Percentiles rank a stretch among this genome's conserved stretches.
Evolutionary conservation across 78 protist genomes (phyloP).

Genomic region (Chrysochromulina parva): DNA sequence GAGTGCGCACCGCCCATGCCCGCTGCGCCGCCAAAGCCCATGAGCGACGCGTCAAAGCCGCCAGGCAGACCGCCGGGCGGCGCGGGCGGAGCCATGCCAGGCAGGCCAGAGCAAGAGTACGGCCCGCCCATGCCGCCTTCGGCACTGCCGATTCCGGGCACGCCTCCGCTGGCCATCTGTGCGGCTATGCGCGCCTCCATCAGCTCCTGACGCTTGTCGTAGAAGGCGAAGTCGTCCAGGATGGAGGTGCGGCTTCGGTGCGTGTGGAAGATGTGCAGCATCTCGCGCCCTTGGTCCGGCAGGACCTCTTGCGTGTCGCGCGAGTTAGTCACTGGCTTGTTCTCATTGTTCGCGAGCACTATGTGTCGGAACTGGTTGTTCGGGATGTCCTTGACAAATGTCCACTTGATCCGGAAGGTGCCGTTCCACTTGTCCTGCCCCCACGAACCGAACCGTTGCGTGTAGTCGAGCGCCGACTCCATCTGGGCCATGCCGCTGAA

Average conservation of each 20-base stretch:
- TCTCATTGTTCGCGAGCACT: slow-evolving; percentile 25
- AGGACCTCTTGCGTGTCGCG: slow-evolving; percentile 47
- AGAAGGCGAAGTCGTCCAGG: slow-evolving; percentile 9
- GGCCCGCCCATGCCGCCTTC: too few relatives aligned
- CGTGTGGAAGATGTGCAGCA: neutral
- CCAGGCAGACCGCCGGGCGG: too few relatives aligned
- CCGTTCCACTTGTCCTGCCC: slow-evolving; percentile 38
- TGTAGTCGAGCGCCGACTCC: slow-evolving; percentile 40
- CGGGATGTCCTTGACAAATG: slow-evolving; percentile 31
- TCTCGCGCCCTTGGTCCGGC: slow-evolving; percentile 15
- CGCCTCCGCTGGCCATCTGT: too few relatives aligned
- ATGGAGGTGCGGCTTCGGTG: neutral
- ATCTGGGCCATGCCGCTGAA: slow-evolving; percentile 47
- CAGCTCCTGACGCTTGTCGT: neutral
- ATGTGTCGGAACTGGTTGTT: slow-evolving; percentile 32
- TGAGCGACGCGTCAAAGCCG: too few relatives aligned
- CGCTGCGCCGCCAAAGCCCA: too few relatives aligned
- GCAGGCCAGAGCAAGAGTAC: too few relatives aligned
- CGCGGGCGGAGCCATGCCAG: too few relatives aligned
- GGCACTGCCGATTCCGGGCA: too few relatives aligned
- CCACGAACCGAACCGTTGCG: neutral
- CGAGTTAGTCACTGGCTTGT: slow-evolving; percentile 37
- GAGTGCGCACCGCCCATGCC: too few relatives aligned
- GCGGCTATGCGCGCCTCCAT: neutral
- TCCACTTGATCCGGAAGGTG: slow-evolving; percentile 18